A percentile compares a stretch with the other conserved stretches of the same genome.
Evolutionary conservation across 345 rosid species (phyloP).

Genomic region (Lepidium aucheri): DNA sequence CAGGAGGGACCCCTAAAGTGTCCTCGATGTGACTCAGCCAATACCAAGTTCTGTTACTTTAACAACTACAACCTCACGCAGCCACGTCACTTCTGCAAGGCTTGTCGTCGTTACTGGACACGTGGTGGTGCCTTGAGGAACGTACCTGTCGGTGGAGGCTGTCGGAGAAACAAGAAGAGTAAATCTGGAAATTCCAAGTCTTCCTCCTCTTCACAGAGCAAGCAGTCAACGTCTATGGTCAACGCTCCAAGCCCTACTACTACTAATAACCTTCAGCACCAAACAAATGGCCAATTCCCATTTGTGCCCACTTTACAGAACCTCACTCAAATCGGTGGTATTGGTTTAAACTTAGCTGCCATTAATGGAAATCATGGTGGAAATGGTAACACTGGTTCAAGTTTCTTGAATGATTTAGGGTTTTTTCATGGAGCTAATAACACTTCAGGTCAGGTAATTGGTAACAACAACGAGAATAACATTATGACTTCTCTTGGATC

Average conservation of each 20-base stretch:
- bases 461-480: conserved; percentile 13
- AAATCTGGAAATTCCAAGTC: conserved; percentile 25
- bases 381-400: conserved; percentile 16
- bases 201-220: conserved; percentile 22
- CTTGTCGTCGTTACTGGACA: conserved; percentile 36
- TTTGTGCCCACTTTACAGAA: conserved; percentile 26
- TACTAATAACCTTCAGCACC: conserved; percentile 9
- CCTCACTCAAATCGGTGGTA: conserved; percentile 27
- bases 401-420: conserved; percentile 24
- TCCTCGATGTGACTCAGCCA: conserved; percentile 31
- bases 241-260: conserved; percentile 11
- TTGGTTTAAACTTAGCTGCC: conserved; percentile 26
- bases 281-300: conserved; percentile 13
- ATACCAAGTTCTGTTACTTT: conserved; percentile 31
- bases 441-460: conserved; percentile 14
- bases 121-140: conserved; percentile 31
- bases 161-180: conserved; percentile 29
- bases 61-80: conserved; percentile 34
- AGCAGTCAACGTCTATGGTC: conserved; percentile 25
- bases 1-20: conserved; percentile 26
- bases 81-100: conserved; percentile 34
- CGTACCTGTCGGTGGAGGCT: conserved; percentile 33
- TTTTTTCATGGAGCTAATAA: conserved; percentile 18
- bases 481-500: conserved; percentile 25
- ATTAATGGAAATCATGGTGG: neutral